Conservation (phyloP, 352 stramenopile species). For the Pythium vanterpoolii region DNA sequence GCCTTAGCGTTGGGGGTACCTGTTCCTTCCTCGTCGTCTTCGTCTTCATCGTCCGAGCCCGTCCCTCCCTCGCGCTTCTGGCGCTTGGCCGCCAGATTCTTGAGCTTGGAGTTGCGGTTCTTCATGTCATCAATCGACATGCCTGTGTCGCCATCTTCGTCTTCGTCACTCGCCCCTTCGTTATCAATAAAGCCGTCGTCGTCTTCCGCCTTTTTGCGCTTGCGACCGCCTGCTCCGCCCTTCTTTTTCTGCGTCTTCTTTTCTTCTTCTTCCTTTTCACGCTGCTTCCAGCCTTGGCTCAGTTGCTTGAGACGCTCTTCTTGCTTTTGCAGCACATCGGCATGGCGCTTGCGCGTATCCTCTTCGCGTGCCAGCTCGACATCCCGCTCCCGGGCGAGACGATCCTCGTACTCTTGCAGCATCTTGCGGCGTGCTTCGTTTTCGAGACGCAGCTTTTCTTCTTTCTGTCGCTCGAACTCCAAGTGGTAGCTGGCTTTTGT, state of each 20-base stretch:
- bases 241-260: slow-evolving; percentile 71
- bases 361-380: slow-evolving; percentile 49
- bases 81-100: slow-evolving; percentile 82
- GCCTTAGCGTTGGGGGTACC: slow-evolving; percentile 26
- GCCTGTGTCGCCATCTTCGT: slow-evolving; percentile 49
- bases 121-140: slow-evolving; percentile 91
- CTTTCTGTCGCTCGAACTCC: slow-evolving; percentile 86
- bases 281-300: slow-evolving; percentile 79
- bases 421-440: slow-evolving; percentile 80
- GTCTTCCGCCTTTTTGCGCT: slow-evolving; percentile 68
- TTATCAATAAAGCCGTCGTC: slow-evolving; percentile 65
- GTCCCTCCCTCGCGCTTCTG: slow-evolving; percentile 64
- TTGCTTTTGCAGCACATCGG: slow-evolving; percentile 74
- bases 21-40: slow-evolving; percentile 34
- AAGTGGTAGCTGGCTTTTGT: slow-evolving; percentile 87
- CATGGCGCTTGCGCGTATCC: slow-evolving; percentile 55
- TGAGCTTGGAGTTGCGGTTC: slow-evolving; percentile 85
- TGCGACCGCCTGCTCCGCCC: slow-evolving; percentile 24
- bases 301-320: slow-evolving; percentile 80
- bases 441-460: slow-evolving; percentile 80
- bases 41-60: slow-evolving; percentile 65
- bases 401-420: slow-evolving; percentile 79
- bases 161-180: slow-evolving; percentile 58
- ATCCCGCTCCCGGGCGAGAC: slow-evolving; percentile 60
- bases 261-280: slow-evolving; percentile 80